Percentiles rank a stretch among this genome's conserved stretches.
phyloP scores from a whole-genome alignment of 441 rosid genomes.

The Populus trichocarpa region DNA sequence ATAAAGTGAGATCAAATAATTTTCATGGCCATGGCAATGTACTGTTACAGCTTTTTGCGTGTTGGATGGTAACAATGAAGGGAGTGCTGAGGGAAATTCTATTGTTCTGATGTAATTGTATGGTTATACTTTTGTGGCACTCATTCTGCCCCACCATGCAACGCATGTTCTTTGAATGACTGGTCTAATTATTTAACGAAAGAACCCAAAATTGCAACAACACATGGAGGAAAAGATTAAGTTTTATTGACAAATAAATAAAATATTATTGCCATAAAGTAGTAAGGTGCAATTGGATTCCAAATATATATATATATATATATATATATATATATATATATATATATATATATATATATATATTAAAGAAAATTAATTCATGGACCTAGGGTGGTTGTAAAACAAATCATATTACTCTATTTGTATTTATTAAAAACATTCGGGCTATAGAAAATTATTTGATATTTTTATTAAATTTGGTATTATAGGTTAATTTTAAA shows the following conservation, averaged over 20 bases:
- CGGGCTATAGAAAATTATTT: no score
- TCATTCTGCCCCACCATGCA: not conserved
- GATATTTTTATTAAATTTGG: no score
- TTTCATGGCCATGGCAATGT: not conserved
- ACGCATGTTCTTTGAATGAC: conserved; percentile 4
- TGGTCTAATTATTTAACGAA: conserved; percentile 14
- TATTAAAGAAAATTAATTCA: no score
- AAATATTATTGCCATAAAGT: no score
- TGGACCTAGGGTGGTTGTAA: no score
- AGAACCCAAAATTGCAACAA: not conserved
- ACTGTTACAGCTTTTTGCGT: not conserved
- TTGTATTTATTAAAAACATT: not conserved
- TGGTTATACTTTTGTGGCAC: conserved; percentile 10
- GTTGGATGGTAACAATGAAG: not conserved
- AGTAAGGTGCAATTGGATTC: no score
- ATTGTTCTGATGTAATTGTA: conserved; percentile 10
- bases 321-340: no score
- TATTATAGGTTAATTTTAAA: rapidly evolving
- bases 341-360: no score
- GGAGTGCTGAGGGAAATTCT: not conserved
- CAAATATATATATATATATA: no score
- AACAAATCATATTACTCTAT: not conserved
- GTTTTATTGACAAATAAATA: no score
- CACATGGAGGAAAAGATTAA: not conserved
- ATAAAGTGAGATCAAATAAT: not conserved